A percentile compares a stretch with the other conserved stretches of the same genome.
Evolutionary conservation across 371 early-diverging fungal species (phyloP).

Genomic region (Sanchytrium tribonematis): DNA sequence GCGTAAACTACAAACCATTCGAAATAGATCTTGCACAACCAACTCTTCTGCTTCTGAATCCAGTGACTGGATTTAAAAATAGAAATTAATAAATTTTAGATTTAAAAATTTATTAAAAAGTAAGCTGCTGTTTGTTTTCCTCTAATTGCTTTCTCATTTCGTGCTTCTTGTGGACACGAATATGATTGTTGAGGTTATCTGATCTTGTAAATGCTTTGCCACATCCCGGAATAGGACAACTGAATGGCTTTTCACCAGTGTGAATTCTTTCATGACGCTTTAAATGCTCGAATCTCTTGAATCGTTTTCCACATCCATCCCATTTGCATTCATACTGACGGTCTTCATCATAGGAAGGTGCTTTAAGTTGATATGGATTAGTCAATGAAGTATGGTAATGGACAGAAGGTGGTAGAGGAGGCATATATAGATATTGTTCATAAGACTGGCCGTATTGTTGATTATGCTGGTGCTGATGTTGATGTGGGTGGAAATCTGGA

Average conservation of each 20-base stretch:
- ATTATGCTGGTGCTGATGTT: neutral
- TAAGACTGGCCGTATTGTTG: neutral
- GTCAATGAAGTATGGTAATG: neutral
- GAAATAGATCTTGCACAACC: too few relatives aligned
- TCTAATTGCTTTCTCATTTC: neutral
- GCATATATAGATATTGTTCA: neutral
- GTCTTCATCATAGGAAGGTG: neutral
- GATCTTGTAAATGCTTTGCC: conserved; percentile 49
- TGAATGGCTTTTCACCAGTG: conserved; percentile 60
- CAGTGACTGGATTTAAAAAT: neutral
- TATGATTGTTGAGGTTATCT: conserved; percentile 38
- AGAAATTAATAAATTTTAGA: neutral
- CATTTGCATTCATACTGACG: conserved; percentile 15
- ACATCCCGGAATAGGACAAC: conserved; percentile 39
- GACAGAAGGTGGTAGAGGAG: neutral
- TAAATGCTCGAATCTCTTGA: conserved; percentile 53
- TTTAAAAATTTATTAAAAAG: neutral
- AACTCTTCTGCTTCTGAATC: too few relatives aligned
- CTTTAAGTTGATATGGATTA: neutral
- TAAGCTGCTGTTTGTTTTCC: neutral
- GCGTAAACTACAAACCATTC: too few relatives aligned
- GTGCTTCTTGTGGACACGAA: neutral
- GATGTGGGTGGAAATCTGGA: neutral
- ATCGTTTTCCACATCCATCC: conserved; percentile 33
- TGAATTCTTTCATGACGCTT: conserved; percentile 38